Evolutionary conservation across 2,329 filamentous ascomycete genomes (phyloP), one percentile per base, ranked within the genome.

Genomic region (Colletotrichum lini): DNA sequence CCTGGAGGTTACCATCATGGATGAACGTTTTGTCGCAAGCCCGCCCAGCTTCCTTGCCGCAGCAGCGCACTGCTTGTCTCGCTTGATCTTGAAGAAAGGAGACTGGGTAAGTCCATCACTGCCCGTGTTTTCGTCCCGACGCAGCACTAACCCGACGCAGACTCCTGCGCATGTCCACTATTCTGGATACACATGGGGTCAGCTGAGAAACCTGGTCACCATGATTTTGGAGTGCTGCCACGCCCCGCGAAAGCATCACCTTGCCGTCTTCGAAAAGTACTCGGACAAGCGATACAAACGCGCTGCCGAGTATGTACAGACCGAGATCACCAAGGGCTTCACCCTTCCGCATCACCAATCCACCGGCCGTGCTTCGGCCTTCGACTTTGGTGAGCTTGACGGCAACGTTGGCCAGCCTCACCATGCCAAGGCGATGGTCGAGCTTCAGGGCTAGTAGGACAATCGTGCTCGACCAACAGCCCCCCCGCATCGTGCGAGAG

Each of bases 1-100:
- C 82, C 87, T 99, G 35, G 96, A 99, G 81, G 89, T 98, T 66
- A 97, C 95, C 47, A 92, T 98, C 80, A 98, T 98, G 95, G 96
- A 99, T 79, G 95, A 98, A 85, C 93, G 96, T 23, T 98, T 99
- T 78, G 94, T 99, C 45, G 94, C 93, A 35, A 94, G 93, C 76
- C 93, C 94, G 42, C 94, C 96, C 2, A 98, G 95, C 86, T 98
- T 94, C 80, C 85, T 96, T 63, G 94, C 96, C 66, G 96, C 96
- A 21, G 96, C 94, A 38, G 94, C 96, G 30, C 96, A 99, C 81
- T 98, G 95, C 80, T 86, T 99, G 61, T 94, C 96, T 50, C 92
- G 96, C 70, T 82, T 96, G 78, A 94, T 99, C 87, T 85, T 99
- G 70, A 91, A 91, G 80, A 98, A 98, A 86, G 96, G 96, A 74